Conservation (phyloP, 2,329 filamentous ascomycete genomes). For the Fusarium sp. region DNA sequence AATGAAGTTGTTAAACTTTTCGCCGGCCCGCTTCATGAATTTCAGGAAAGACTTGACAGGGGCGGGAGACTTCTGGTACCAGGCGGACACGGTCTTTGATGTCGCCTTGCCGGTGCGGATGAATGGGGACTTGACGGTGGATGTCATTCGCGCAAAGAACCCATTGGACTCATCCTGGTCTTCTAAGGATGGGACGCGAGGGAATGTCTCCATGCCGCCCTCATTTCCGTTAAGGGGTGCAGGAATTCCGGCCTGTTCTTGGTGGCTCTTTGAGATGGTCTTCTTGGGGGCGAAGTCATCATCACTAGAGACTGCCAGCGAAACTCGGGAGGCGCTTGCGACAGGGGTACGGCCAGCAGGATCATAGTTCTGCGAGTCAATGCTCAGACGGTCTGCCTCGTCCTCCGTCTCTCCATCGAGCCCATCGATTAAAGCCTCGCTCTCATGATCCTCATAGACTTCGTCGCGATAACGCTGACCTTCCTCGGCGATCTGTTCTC, state of each 20-base stretch:
- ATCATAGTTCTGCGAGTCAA: constrained; percentile 66
- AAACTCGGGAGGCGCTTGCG: constrained; percentile 64
- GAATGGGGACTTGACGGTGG: constrained; percentile 52
- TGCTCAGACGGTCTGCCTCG: constrained; percentile 54
- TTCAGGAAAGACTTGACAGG: constrained; percentile 57
- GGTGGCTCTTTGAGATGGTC: constrained; percentile 43
- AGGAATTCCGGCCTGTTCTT: constrained; percentile 47
- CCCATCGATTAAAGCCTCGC: constrained; percentile 60
- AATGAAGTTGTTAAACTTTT: constrained; percentile 73
- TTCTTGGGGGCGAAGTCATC: constrained; percentile 58
- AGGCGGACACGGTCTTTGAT: constrained; percentile 43
- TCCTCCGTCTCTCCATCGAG: constrained; percentile 58
- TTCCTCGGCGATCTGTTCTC: constrained; percentile 68
- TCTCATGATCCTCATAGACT: constrained; percentile 60
- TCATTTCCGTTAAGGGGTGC: constrained; percentile 50
- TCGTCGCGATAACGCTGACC: constrained; percentile 72
- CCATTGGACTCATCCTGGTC: constrained; percentile 59
- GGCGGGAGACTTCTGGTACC: constrained; percentile 58
- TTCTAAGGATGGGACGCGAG: constrained; percentile 64
- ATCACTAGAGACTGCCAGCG: constrained; percentile 65
- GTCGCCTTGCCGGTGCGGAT: constrained; percentile 42
- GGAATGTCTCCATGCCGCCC: constrained; percentile 75
- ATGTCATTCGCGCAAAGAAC: constrained; percentile 55
- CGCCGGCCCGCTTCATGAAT: constrained; percentile 53
- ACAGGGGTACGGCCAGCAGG: constrained; percentile 72